Evolutionary conservation across 2,329 filamentous ascomycete species (phyloP).

Genomic region (Monosporascus sp.): DNA sequence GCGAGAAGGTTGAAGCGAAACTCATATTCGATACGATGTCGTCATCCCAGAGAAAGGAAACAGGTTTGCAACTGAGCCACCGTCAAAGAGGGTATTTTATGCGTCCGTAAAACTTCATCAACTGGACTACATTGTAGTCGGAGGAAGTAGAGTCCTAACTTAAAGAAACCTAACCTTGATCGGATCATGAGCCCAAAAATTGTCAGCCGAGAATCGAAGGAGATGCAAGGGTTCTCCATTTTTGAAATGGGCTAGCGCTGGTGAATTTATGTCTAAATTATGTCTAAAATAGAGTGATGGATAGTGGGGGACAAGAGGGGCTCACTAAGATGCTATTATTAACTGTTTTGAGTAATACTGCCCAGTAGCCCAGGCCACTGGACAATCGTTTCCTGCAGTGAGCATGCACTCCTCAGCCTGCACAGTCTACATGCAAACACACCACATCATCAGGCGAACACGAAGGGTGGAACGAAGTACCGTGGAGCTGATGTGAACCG

Average conservation of each 20-base stretch:
- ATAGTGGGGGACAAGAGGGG: neutral
- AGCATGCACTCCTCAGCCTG: too few relatives aligned
- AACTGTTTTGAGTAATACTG: too few relatives aligned
- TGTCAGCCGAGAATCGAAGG: neutral
- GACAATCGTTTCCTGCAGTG: too few relatives aligned
- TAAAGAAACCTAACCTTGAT: neutral
- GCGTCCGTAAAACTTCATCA: too few relatives aligned
- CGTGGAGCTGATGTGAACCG: neutral
- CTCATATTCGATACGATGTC: too few relatives aligned
- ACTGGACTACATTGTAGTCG: neutral
- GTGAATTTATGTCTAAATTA: too few relatives aligned
- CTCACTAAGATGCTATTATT: neutral
- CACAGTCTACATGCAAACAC: neutral
- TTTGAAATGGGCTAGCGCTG: neutral
- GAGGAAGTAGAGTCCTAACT: neutral
- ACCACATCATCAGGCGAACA: neutral
- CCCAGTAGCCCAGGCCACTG: too few relatives aligned
- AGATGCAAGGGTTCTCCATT: neutral
- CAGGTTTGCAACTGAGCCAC: too few relatives aligned
- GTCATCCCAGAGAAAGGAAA: too few relatives aligned
- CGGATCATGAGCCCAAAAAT: neutral
- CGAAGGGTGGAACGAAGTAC: neutral
- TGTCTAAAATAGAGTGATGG: neutral
- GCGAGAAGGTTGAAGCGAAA: too few relatives aligned
- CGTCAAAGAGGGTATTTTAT: too few relatives aligned